These are phyloP conservation scores for Asclepias syriaca DNA, from an alignment of 257 asterid genomes.

Conservation along the genomic window DNA sequence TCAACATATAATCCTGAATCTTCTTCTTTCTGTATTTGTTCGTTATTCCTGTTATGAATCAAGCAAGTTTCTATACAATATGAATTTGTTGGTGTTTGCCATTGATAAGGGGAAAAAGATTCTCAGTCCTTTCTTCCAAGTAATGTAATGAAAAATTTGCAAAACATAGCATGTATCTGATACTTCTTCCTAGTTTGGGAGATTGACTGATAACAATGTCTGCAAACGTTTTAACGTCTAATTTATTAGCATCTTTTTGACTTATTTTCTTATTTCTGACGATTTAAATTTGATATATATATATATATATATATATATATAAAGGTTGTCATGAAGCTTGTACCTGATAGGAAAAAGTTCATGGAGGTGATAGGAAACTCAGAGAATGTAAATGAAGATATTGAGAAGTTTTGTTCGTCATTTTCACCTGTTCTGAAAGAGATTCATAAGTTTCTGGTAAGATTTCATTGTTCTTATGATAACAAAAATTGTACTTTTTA, in stretches of 20 bases:
- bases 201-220: too few species aligned
- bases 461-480: neutral
- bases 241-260: too few species aligned
- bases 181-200: too few species aligned
- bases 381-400: constrained; percentile 39
- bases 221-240: too few species aligned
- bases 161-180: too few species aligned
- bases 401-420: constrained; percentile 45
- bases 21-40: neutral
- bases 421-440: constrained; percentile 53
- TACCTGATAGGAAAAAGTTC: constrained; percentile 73
- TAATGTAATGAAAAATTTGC: too few species aligned
- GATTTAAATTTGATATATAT: too few species aligned
- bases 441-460: constrained; percentile 68
- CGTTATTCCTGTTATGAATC: neutral
- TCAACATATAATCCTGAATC: neutral
- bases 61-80: neutral
- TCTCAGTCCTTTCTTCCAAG: too few species aligned
- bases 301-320: too few species aligned
- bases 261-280: neutral
- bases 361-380: constrained; percentile 58
- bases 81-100: neutral
- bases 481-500: too few species aligned
- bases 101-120: neutral
- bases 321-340: constrained; percentile 67